Evolutionary conservation across 805 yeast genomes (phyloP), one percentile per base, ranked within the genome.

Genomic region (Lachancea thermotolerans): DNA sequence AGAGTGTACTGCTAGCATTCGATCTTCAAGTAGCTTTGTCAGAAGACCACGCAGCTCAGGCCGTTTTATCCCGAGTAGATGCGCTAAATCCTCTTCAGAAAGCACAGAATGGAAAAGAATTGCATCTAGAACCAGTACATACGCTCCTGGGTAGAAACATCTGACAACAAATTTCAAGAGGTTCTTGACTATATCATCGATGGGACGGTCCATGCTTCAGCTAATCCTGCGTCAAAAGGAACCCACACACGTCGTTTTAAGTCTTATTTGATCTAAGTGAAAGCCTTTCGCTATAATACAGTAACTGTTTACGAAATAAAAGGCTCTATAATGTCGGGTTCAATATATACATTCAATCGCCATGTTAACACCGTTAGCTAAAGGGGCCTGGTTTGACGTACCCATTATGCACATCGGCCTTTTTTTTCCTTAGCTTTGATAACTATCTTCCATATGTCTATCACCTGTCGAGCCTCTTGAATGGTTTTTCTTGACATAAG

Each of bases 71-170:
- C 93, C 90, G 37, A 91, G 70, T 42, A 93, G 71, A 57, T 78
- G 81, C 28, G 85, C 77, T 59, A 93, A 71, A 65, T 93, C 99
- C 50, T 91, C 97, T 65, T 93, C 99, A 15, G 90, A 83, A 28
- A 91, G 73, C 8, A 91, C 96, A 12, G 90, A 82, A 65, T 91
- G 99, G 56, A 84, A 77, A 34, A 91, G 65, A 5, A 91, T 70
- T 1, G 97, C 96, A 65, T 91, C 99, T 51, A 93, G 64, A 8
- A 91, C 81, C 37, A 91, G 73, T 35, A 90, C 82, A 53, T 85
- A 85, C n/a, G 86, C 82, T 29, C 81, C 79, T 31, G 87, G 82
- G 60, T 90, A 93, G 67, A 91, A 93, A 14, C 95, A 90, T 51
- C 98, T 73, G 1, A 81, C 80, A 10, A 88, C 96, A 53, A 83